Percentiles rank a stretch among this genome's conserved stretches.
These are phyloP conservation scores for Rubroshorea leprosula DNA, from an alignment of 345 rosid species.

Conservation along the genomic window DNA sequence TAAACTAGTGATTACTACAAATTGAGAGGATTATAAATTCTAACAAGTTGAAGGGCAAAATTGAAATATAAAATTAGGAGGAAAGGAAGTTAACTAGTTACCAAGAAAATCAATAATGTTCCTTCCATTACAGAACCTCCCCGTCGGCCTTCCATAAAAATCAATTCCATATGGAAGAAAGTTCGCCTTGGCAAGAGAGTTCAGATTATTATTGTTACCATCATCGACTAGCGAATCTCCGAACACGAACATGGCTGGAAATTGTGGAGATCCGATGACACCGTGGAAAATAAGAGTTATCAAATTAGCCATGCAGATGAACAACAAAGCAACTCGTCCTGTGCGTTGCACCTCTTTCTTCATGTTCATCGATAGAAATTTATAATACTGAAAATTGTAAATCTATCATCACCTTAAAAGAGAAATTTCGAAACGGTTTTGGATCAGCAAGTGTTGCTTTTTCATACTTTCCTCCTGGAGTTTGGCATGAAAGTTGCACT, in stretches of 20 bases:
- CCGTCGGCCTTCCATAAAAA: slow-evolving; percentile 58
- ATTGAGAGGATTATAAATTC: too few relatives aligned
- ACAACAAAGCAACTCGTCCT: neutral
- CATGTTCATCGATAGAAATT: too few relatives aligned
- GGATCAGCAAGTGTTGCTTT: neutral
- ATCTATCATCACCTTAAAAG: too few relatives aligned
- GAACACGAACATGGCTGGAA: slow-evolving; percentile 77
- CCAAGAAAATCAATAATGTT: slow-evolving; percentile 72
- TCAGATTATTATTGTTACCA: slow-evolving; percentile 63
- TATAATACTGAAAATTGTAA: too few relatives aligned
- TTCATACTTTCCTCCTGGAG: neutral
- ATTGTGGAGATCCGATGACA: slow-evolving; percentile 1
- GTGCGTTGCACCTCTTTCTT: neutral
- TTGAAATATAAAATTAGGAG: too few relatives aligned
- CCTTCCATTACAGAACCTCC: slow-evolving; percentile 78
- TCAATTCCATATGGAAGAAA: slow-evolving; percentile 74
- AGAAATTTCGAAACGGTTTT: neutral
- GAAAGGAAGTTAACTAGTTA: slow-evolving; percentile 8
- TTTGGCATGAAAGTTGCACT: neutral
- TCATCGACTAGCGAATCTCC: slow-evolving; percentile 74
- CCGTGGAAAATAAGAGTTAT: neutral
- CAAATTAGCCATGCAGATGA: neutral
- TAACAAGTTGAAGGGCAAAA: too few relatives aligned
- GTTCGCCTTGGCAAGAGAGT: slow-evolving; percentile 63
- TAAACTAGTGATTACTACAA: too few relatives aligned